phyloP scores from a whole-genome alignment of 2,329 filamentous ascomycete genomes.

The Venturia carpophila region DNA sequence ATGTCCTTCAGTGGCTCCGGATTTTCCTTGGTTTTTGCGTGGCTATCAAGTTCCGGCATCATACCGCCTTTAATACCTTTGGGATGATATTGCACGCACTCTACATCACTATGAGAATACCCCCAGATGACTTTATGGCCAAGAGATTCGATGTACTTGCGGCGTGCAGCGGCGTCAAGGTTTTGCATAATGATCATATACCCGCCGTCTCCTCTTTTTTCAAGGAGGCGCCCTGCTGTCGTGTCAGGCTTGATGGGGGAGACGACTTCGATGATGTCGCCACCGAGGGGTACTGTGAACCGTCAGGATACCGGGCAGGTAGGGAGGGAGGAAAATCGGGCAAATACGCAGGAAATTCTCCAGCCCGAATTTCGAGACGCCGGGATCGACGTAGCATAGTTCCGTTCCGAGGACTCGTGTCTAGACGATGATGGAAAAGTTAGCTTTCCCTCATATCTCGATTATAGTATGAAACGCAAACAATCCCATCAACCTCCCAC shows the following conservation, averaged over 20 bases:
- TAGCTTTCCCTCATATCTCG: neutral
- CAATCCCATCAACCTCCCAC: too few relatives aligned
- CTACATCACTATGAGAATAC: constrained; percentile 19
- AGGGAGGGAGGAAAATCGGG: neutral
- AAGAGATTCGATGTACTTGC: constrained; percentile 32
- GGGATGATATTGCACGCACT: constrained; percentile 39
- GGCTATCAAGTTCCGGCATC: constrained; percentile 39
- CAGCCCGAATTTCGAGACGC: constrained; percentile 34
- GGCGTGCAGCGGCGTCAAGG: constrained; percentile 31
- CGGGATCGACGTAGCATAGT: constrained; percentile 34
- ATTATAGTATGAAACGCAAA: too few relatives aligned
- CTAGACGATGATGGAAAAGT: constrained; percentile 20
- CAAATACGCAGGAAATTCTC: constrained; percentile 34
- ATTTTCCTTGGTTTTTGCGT: constrained; percentile 28
- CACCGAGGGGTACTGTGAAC: constrained; percentile 34
- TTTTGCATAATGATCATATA: constrained; percentile 46
- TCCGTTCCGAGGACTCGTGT: constrained; percentile 34
- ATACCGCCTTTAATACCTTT: constrained; percentile 37
- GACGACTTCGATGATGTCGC: constrained; percentile 35
- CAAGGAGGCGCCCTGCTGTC: constrained; percentile 35
- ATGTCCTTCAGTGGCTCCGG: constrained; percentile 32
- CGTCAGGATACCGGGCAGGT: neutral
- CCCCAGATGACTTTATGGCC: constrained; percentile 34
- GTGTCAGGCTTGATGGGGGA: constrained; percentile 32
- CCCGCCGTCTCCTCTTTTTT: constrained; percentile 37